These are phyloP conservation scores for Psilocybe subaeruginosa DNA, from an alignment of 768 basidiomycete species.

Conservation along the genomic window DNA sequence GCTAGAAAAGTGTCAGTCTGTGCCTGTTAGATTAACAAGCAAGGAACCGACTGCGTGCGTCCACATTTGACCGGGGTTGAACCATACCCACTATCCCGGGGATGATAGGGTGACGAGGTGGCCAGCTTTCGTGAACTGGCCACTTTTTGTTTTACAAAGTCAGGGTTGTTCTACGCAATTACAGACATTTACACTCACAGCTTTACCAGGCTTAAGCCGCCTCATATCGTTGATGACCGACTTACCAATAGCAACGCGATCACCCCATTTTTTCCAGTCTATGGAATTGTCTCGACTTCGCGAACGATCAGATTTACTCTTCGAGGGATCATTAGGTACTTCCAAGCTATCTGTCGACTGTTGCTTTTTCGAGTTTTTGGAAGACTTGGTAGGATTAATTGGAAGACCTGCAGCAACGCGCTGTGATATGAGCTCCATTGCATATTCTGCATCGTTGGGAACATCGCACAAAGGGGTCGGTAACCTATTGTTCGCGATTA, in stretches of 20 bases:
- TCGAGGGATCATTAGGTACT: not conserved
- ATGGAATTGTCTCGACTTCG: constrained; percentile 20
- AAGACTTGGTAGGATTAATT: constrained; percentile 35
- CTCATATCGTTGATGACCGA: constrained; percentile 43
- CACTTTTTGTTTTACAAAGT: constrained; percentile 11
- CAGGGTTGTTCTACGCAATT: not conserved
- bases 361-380: constrained; percentile 15
- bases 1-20: constrained; percentile 36
- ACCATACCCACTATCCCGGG: constrained; percentile 21
- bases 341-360: constrained; percentile 15
- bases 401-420: constrained; percentile 59
- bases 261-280: constrained; percentile 63
- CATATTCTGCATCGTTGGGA: constrained; percentile 72
- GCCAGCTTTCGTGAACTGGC: constrained; percentile 22
- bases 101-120: constrained; percentile 23
- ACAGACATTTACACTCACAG: constrained; percentile 28
- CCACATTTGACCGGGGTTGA: constrained; percentile 21
- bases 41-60: constrained; percentile 37
- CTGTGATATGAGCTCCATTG: constrained; percentile 68
- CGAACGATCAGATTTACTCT: not conserved
- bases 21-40: not conserved
- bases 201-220: constrained; percentile 36
- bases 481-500: constrained; percentile 33
- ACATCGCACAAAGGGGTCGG: constrained; percentile 51
- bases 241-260: constrained; percentile 48